Percentiles rank a stretch among this genome's conserved stretches.
Conservation (phyloP, 2,329 filamentous ascomycete species). For the Colletotrichum sp. region DNA sequence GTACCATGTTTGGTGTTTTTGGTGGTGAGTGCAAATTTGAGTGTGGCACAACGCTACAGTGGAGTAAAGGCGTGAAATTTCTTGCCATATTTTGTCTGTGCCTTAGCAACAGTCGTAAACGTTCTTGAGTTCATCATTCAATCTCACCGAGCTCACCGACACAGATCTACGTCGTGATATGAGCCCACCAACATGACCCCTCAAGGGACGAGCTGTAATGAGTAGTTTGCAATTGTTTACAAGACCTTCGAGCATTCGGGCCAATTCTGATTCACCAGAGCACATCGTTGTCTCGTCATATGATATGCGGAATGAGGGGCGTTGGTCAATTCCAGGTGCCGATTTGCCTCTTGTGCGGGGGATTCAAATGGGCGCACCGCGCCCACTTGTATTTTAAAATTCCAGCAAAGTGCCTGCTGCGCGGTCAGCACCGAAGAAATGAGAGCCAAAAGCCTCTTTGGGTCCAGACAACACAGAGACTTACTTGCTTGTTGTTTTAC, state of each 20-base stretch:
- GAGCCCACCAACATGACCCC: background rate
- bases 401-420: background rate
- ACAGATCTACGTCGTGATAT: background rate
- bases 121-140: background rate
- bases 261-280: background rate
- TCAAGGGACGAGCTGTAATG: background rate
- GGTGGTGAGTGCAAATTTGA: background rate
- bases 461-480: fast-evolving
- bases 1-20: background rate
- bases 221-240: background rate
- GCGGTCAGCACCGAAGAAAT: background rate
- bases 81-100: background rate
- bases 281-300: background rate
- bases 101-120: background rate
- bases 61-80: background rate
- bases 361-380: background rate
- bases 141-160: background rate
- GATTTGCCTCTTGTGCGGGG: background rate
- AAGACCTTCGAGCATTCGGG: background rate
- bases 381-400: background rate
- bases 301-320: background rate
- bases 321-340: background rate
- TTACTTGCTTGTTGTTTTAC: background rate
- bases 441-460: too few species aligned
- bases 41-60: background rate